Base-by-base conservation (phyloP, 2,329 filamentous ascomycete genomes). In the Phialophora chinensis region DNA sequence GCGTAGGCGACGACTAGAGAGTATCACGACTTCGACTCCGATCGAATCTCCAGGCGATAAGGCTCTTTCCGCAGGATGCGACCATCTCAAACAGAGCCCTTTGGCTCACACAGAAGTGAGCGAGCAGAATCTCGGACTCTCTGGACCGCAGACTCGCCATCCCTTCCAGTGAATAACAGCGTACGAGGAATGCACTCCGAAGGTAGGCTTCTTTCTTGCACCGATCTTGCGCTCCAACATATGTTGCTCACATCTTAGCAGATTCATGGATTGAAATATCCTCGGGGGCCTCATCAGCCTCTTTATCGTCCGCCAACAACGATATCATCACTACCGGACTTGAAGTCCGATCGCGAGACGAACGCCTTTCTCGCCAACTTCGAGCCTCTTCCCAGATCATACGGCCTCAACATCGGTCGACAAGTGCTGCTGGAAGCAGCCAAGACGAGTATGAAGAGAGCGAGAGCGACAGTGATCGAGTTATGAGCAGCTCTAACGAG, bases 231-330 rank as follows among this genome's bases (percentile, higher is more conserved):
- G 31, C n/a, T 11, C 12, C 27, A 10, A 33, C 11, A 68, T 67
- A 64, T 79, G 78, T 82, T 79, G 81, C 77, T 79, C 35, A 77
- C 74, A 54, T 78, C 81, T 80, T 65, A 72, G 35, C 82, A 93
- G 95, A 98, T 81, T 97, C 95, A 8, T 99, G 95, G 95, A 88
- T 98, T 73, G 94, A 99, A 78, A 88, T 99, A 67, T 88, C 91
- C 55, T 97, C 94, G 3, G 92, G 95, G 73, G 93, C 94, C 7
- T 97, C 94, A 0, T 96, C 94, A 1, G 97, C 94, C 2, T 97
- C 93, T 14, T 83, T 97, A 12, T 97, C 93, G 23, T 97, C 86
- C 79, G 88, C 62, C 88, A 90, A 75, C 78, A 78, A 61, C 71
- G 93, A 97, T 75, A 94, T 97, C 72, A 90, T 97, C 71, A 96